Evolutionary conservation across 495 filamentous ascomycete genomes (phyloP), one percentile per base, ranked within the genome.

Genomic region (Glonium stellatum): DNA sequence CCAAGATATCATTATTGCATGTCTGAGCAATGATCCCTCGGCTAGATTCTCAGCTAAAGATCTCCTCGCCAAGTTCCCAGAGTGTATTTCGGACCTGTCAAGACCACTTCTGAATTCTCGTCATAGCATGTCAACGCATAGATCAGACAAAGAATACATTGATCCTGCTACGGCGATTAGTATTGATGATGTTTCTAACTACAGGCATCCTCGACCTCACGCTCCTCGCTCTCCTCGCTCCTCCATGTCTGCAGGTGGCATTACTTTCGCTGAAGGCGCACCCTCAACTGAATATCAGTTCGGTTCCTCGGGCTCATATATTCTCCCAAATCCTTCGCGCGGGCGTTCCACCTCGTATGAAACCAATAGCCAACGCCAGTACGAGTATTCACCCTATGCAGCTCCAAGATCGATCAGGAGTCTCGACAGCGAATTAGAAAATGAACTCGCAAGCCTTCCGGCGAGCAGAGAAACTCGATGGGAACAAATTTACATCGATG

Each of bases 101-200:
- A 56, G 59, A 37, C 23, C 58, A 15, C 25, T 54, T 6, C 37
- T 23, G 11, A 23, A n/a, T 5, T 61, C 53, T 18, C 54, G 55
- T 8, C 58, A 61, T 4, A 70, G 64, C 54, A 44, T 67, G 0
- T 67, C 68, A 8, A 65, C 65, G 19, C 69, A 68, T 57, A 63
- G 67, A 13, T 60, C 65, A 13, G 72, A 71, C 35, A 71, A 68
- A 59, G 68, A 72, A 54, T 72, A 75, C 56, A 73, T 73, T 39
- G 69, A 73, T 46, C 71, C 70, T 1, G 58, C 53, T 10, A 58
- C 65, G 11, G 68, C 71, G 11, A 60, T 72, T 9, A 65, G 60
- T 34, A 51, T 68, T 12, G 71, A 71, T 10, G 70, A 72, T 22
- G 68, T 74, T 41, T 57, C 63, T 44, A 23, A 52, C 11, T 56